Conservation (phyloP, 176 grass and related monocot species). For the Pharus latifolius region DNA sequence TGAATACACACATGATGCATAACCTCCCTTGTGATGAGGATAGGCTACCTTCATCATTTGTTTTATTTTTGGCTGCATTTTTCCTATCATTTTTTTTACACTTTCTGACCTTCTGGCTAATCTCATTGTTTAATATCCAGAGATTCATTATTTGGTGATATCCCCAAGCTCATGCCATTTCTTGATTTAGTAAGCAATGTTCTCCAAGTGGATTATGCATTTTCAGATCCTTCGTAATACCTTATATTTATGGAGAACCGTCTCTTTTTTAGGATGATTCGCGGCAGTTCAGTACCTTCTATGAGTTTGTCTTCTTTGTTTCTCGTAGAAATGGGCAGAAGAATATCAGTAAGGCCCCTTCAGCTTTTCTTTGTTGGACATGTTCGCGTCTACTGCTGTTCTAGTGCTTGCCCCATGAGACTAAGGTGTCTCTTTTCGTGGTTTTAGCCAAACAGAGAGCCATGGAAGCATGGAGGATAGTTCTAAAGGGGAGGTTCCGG, state of each 20-base stretch:
- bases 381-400: slow-evolving; percentile 1
- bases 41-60: neutral
- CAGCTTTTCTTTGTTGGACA: neutral
- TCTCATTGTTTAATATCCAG: slow-evolving; percentile 36
- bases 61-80: neutral
- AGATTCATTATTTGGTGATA: slow-evolving; percentile 51
- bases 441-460: slow-evolving; percentile 72
- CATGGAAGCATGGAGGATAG: slow-evolving; percentile 69
- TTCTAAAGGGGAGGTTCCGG: slow-evolving; percentile 77
- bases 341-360: slow-evolving; percentile 68
- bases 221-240: slow-evolving; percentile 6
- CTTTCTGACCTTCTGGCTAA: neutral
- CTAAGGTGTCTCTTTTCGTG: slow-evolving; percentile 26
- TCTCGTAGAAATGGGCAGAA: slow-evolving; percentile 90
- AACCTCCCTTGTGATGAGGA: slow-evolving; percentile 1
- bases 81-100: neutral
- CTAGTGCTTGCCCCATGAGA: slow-evolving; percentile 15
- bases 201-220: slow-evolving; percentile 7
- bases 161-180: slow-evolving; percentile 60
- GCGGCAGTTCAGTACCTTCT: slow-evolving; percentile 62
- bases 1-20: slow-evolving; percentile 1
- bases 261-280: slow-evolving; percentile 59
- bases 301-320: slow-evolving; percentile 95
- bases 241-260: slow-evolving; percentile 9
- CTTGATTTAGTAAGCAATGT: slow-evolving; percentile 57